phyloP scores from a whole-genome alignment of 169 alveolate genomes.

The Cryptosporidium felis region DNA sequence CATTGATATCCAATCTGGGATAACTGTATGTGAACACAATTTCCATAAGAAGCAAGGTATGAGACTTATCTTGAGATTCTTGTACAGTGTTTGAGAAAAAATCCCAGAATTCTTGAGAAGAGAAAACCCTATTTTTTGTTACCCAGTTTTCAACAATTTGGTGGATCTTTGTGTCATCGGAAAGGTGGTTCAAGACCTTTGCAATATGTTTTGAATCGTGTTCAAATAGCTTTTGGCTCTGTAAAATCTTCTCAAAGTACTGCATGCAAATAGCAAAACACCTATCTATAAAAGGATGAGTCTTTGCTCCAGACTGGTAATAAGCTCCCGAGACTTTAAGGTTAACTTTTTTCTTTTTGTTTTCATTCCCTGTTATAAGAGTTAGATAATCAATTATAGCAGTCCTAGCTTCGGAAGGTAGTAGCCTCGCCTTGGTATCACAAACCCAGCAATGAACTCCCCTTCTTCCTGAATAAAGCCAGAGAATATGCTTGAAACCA shows the following conservation, averaged over 20 bases:
- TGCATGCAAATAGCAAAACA: conserved; percentile 48
- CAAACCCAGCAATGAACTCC: conserved; percentile 99
- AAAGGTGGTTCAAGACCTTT: conserved; percentile 21
- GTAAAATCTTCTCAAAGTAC: conserved; percentile 12
- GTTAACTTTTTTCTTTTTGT: conserved; percentile 77
- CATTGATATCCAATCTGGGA: conserved; percentile 83
- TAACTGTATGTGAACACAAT: conserved; percentile 81
- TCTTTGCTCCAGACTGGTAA: not conserved
- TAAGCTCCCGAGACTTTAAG: conserved; percentile 16
- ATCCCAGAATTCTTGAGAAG: conserved; percentile 68
- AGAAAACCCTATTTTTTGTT: conserved; percentile 47
- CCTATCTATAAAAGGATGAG: conserved; percentile 42
- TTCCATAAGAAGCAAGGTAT: conserved; percentile 73
- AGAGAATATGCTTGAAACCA: conserved; percentile 91
- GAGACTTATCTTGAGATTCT: conserved; percentile 12
- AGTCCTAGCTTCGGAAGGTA: conserved; percentile 79
- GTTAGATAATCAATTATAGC: conserved; percentile 81
- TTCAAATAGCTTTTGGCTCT: conserved; percentile 21
- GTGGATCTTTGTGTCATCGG: conserved; percentile 43
- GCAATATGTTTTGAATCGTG: conserved; percentile 7
- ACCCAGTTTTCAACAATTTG: conserved; percentile 35
- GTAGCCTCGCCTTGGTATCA: conserved; percentile 80
- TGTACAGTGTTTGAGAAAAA: conserved; percentile 38
- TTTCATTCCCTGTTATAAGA: conserved; percentile 76
- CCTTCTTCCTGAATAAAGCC: conserved; percentile 98